Evolutionary conservation across 768 basidiomycete genomes (phyloP), one percentile per base, ranked within the genome.

Genomic region (Fistulinella prunicolor): DNA sequence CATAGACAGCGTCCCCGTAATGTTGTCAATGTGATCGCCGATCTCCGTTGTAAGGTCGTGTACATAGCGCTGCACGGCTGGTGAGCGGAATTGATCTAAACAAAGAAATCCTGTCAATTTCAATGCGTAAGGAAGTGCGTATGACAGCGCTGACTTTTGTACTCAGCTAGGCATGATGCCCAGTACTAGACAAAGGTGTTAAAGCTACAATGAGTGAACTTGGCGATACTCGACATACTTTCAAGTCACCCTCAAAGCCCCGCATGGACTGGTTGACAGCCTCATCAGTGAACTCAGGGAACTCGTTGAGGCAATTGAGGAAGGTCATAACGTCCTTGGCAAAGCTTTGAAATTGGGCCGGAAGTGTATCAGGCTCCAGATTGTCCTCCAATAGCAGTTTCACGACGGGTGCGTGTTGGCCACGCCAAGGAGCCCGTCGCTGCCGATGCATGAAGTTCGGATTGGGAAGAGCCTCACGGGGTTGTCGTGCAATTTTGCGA

Each of bases 251-350:
- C 52, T 80, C 75, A 13, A 81, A 73, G 1, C 73, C 68, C 23
- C 71, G 53, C 58, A 80, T 75, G 37, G 77, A 76, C 20, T 72
- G 64, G 47, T 80, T 77, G 35, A 80, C 70, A 0, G 71, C 72
- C 43, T 80, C 78, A 24, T 80, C 76, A 13, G 69, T 74, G 42
- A 78, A 80, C 58, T 80, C 78, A 1, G 79, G 78, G 37, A 80
- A 80, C 42, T 80, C 79, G 36, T 80, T 79, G 42, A 80, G 62
- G 50, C 76, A 76, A 17, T 76, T 72, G 30, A 81, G 60, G 47
- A 80, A 80, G 0, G 74, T 76, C n/a, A 69, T 72, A 1, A 81
- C 71, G 34, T 80, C 80, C 42, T 59, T 64, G 3, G 78, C 76
- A 41, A 81, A 72, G 12, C 64, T 65, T 47, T 70, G 67, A 30